Evolutionary conservation across 2,329 filamentous ascomycete species (phyloP).

Genomic region (Myrmaecium sp.): DNA sequence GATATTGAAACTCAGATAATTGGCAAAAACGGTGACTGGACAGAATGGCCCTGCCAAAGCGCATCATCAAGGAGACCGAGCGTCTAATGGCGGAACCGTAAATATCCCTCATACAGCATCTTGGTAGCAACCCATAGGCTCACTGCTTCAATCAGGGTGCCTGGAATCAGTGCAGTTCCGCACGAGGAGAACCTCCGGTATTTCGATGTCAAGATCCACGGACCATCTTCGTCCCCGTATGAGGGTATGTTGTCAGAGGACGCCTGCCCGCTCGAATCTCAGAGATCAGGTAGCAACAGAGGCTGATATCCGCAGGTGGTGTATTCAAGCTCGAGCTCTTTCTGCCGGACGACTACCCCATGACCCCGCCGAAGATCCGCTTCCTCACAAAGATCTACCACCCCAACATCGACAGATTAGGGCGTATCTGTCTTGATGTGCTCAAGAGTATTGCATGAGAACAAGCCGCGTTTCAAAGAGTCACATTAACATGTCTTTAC

Average conservation of each 20-base stretch:
- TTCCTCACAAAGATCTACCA: slow-evolving; percentile 99
- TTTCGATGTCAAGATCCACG: slow-evolving; percentile 94
- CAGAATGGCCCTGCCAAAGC: slow-evolving; percentile 66
- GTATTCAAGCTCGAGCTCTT: slow-evolving; percentile 96
- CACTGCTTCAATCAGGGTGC: slow-evolving; percentile 44
- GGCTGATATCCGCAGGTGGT: slow-evolving; percentile 36
- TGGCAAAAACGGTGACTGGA: no score
- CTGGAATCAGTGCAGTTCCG: slow-evolving; percentile 86
- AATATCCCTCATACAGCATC: slow-evolving; percentile 18
- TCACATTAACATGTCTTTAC: no score
- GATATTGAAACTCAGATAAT: no score
- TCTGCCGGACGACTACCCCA: slow-evolving; percentile 94
- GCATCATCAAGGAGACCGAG: slow-evolving; percentile 98
- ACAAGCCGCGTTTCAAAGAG: slow-evolving; percentile 11
- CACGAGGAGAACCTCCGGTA: slow-evolving; percentile 96
- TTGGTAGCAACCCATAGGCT: slow-evolving; percentile 5
- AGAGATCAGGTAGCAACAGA: not conserved
- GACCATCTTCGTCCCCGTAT: slow-evolving; percentile 81
- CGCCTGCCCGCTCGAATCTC: not conserved
- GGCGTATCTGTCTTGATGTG: slow-evolving; percentile 92
- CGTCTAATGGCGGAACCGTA: slow-evolving; percentile 93
- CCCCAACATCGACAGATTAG: slow-evolving; percentile 94
- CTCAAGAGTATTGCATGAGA: slow-evolving; percentile 97
- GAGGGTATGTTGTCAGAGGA: slow-evolving; percentile 64
- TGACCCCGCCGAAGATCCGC: slow-evolving; percentile 96